Conservation (phyloP, 2,329 filamentous ascomycete species). For the Colletotrichum aenigma region DNA sequence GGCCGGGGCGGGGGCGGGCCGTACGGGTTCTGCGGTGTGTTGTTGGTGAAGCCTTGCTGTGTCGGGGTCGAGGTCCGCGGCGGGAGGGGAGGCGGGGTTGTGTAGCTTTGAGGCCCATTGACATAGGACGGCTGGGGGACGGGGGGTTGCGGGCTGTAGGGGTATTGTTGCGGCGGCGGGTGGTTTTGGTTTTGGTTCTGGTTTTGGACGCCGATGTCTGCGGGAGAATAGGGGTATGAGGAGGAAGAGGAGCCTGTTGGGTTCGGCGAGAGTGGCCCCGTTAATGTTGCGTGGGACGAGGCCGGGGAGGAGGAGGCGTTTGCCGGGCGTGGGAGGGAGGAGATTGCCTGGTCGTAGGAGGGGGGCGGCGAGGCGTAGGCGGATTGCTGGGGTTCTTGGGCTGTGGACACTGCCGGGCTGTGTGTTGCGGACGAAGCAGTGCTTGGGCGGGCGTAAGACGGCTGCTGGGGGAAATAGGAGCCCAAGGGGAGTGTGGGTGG, state of each 20-base stretch:
- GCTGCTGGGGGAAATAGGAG: slow-evolving; percentile 16
- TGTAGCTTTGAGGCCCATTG: background rate
- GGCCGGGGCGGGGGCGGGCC: slow-evolving; percentile 5
- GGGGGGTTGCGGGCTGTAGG: background rate
- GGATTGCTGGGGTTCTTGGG: background rate
- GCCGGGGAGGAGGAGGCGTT: background rate
- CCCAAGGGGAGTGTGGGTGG: background rate
- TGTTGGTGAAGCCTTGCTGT: no score
- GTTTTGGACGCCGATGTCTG: background rate
- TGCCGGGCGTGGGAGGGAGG: background rate
- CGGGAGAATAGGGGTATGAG: slow-evolving; percentile 1
- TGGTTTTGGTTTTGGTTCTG: no score
- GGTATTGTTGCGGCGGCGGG: background rate
- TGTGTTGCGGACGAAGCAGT: background rate
- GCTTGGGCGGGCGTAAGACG: background rate
- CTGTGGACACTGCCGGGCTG: background rate
- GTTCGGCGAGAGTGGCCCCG: background rate
- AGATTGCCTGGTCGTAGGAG: background rate
- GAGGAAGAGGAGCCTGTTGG: background rate
- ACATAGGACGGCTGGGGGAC: background rate
- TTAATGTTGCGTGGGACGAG: background rate
- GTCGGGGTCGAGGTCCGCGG: background rate
- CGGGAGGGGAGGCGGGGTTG: background rate
- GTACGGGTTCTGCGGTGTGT: background rate
- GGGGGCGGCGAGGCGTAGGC: slow-evolving; percentile 6